These are phyloP conservation scores for Podospora anserina DNA, from an alignment of 495 filamentous ascomycete species.

Conservation along the genomic window DNA sequence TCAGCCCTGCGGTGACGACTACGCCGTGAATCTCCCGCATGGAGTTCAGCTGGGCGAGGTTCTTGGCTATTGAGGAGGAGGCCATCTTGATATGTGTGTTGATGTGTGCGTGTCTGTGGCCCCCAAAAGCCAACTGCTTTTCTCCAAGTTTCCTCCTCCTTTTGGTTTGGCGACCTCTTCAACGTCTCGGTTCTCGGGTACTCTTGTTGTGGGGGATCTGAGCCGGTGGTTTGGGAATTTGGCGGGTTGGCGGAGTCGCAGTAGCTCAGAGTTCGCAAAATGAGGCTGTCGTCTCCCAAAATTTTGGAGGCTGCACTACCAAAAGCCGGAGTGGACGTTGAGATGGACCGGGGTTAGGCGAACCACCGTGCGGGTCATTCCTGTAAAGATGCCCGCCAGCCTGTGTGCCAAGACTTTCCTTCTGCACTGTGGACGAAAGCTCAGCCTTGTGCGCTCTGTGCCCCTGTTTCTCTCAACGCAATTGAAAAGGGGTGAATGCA, in stretches of 20 bases:
- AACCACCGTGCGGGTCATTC: neutral
- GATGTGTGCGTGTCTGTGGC: neutral
- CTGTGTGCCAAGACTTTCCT: neutral
- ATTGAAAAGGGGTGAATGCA: neutral
- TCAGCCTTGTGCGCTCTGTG: neutral
- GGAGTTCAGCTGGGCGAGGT: slow-evolving; percentile 8
- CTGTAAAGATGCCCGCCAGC: neutral
- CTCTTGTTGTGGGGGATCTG: neutral
- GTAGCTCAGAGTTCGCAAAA: neutral
- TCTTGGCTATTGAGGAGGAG: neutral
- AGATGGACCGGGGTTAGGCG: neutral
- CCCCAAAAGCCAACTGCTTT: neutral
- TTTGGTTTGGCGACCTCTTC: neutral
- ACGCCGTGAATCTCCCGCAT: slow-evolving; percentile 50
- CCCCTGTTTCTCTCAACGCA: neutral
- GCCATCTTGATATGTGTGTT: neutral
- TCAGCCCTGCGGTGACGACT: slow-evolving; percentile 65
- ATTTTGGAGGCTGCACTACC: slow-evolving; percentile 6
- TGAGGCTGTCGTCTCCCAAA: slow-evolving; percentile 7
- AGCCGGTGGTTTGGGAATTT: neutral
- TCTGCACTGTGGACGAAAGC: neutral
- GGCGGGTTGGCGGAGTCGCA: slow-evolving; percentile 1
- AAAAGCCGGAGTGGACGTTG: neutral
- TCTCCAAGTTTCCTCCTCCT: neutral
- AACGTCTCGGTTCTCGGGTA: neutral